phyloP scores from a whole-genome alignment of 208 protist species.

The Wallacemonas rigidus region DNA sequence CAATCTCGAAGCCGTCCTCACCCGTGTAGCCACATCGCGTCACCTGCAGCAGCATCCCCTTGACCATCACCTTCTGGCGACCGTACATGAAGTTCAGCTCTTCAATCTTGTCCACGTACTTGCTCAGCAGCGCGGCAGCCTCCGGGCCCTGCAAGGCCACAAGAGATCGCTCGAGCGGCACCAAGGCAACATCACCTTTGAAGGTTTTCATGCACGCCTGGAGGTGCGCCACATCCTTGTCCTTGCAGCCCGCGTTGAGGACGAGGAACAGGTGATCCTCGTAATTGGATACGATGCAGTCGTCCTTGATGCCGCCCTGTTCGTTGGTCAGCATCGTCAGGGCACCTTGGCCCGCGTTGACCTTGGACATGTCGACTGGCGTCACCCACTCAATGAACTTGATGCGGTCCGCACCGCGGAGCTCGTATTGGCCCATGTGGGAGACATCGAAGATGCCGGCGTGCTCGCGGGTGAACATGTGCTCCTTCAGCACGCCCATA shows the following conservation, averaged over 20 bases:
- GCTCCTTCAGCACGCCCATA: conserved; percentile 85
- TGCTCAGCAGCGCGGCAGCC: conserved; percentile 59
- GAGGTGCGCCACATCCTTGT: conserved; percentile 94
- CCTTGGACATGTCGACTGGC: conserved; percentile 73
- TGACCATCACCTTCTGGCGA: conserved; percentile 39
- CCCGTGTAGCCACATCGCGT: conserved; percentile 98
- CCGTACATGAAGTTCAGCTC: conserved; percentile 87
- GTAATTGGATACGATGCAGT: conserved; percentile 94
- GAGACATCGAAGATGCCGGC: conserved; percentile 97
- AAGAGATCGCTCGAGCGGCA: conserved; percentile 77
- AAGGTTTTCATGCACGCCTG: conserved; percentile 37
- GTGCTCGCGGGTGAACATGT: conserved; percentile 86
- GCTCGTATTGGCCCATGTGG: conserved; percentile 95
- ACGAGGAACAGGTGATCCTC: conserved; percentile 93
- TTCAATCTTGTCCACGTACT: conserved; percentile 37
- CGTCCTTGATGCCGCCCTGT: conserved; percentile 94
- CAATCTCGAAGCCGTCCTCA: conserved; percentile 99
- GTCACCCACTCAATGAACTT: conserved; percentile 94
- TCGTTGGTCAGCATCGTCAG: conserved; percentile 95
- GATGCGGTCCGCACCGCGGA: conserved; percentile 90
- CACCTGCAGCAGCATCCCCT: conserved; percentile 55
- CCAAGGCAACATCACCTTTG: conserved; percentile 82
- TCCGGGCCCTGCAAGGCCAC: conserved; percentile 95
- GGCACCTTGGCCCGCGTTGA: conserved; percentile 41
- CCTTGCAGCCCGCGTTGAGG: conserved; percentile 96